These are phyloP conservation scores for Garcia nutans DNA, from an alignment of 345 rosid genomes.

Conservation along the genomic window DNA sequence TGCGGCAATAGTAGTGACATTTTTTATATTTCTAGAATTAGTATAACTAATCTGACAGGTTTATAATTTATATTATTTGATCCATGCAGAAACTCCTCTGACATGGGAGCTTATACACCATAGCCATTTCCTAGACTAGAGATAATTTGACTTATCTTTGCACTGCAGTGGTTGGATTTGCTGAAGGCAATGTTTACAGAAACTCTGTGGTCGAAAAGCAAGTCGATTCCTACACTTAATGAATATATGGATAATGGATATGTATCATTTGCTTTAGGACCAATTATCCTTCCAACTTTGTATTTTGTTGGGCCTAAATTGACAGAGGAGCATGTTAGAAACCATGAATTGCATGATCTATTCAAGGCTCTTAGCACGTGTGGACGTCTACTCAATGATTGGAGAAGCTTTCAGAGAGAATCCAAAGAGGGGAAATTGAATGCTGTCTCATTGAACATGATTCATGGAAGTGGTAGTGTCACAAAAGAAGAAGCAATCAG, in stretches of 20 bases:
- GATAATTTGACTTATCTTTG: constrained; percentile 10
- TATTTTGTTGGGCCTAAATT: constrained; percentile 72
- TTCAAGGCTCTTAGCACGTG: constrained; percentile 62
- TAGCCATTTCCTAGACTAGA: not conserved
- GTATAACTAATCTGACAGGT: not conserved
- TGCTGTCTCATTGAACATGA: constrained; percentile 55
- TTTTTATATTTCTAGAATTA: not conserved
- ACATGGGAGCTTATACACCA: not conserved
- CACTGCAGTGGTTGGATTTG: constrained; percentile 79
- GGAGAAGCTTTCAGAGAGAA: constrained; percentile 75
- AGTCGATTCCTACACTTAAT: constrained; percentile 54
- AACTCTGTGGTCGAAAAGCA: constrained; percentile 54
- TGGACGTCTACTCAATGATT: constrained; percentile 86
- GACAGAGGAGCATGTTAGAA: constrained; percentile 40
- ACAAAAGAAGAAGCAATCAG: constrained; percentile 43
- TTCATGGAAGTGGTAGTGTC: constrained; percentile 23
- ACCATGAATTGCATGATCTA: constrained; percentile 42
- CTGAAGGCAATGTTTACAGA: constrained; percentile 65
- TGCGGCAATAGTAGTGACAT: not conserved
- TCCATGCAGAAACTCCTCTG: not conserved
- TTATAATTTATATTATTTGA: not conserved
- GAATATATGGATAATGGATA: constrained; percentile 70
- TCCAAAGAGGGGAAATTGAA: constrained; percentile 69
- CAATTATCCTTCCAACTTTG: constrained; percentile 73
- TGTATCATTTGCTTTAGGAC: constrained; percentile 79